Evolutionary conservation across 2,329 filamentous ascomycete genomes (phyloP), one percentile per base, ranked within the genome.

Genomic region (Whalleya microplaca): DNA sequence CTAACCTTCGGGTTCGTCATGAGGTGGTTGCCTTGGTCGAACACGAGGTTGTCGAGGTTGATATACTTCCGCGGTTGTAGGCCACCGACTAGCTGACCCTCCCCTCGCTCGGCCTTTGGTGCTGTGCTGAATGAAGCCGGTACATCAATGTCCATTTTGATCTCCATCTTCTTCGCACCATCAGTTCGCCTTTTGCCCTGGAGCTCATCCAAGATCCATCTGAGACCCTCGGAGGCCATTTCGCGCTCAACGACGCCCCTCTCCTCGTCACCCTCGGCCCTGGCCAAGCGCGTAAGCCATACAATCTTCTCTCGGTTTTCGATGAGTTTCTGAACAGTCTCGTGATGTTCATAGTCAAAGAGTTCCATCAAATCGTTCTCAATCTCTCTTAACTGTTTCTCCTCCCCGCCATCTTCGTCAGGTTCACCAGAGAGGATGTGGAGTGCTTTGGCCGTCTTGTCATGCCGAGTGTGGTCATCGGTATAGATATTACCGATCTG

Each of bases 1-100:
- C 90, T 89, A 45, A 99, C 95, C 71, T 92, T 97, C 6, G 92
- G 90, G 68, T 99, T 99, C n/a, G 95, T 98, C 94, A 98, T 99
- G 43, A 99, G 82, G 78, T 99, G 95, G 69, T 98, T 99, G 51
- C 95, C 95, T 75, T 98, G 94, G 66, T 98, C 95, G 71, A 99
- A 99, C 41, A 97, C 84, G 32, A 99, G 84, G 68, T 98, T 98
- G 55, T 99, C 94, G 49, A 99, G 80, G 71, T 98, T 98, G 72
- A 99, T 92, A 44, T 92, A 78, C 70, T 91, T 91, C 64, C 88
- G 88, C 2, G 96, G 95, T 68, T 95, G 90, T 40, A 99, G 80
- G 14, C 92, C 92, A 52, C 93, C 91, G 29, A 92, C 82, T 19
- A 96, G 78, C 50, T 84, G 84, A 49, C 87, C 88, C 47, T 92